Evolutionary conservation across 1,139 yeast species (phyloP).

Genomic region (Hyphopichia buzzinii): DNA sequence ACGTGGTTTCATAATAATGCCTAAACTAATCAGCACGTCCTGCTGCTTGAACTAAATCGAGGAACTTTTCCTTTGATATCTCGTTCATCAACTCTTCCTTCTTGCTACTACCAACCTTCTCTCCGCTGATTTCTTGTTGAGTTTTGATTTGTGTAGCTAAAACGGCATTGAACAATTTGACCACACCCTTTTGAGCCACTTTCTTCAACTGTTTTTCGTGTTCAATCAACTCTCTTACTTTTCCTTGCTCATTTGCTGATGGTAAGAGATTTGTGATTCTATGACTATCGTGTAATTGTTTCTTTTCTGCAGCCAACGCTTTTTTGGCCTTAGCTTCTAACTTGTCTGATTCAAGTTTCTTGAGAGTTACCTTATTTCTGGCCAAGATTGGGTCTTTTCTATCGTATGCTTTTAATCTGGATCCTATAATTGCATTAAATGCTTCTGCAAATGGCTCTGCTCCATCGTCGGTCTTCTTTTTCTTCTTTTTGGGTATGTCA

Average conservation of each 20-base stretch:
- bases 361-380: slow-evolving; percentile 64
- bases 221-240: slow-evolving; percentile 58
- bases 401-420: slow-evolving; percentile 84
- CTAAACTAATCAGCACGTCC: slow-evolving; percentile 44
- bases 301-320: slow-evolving; percentile 69
- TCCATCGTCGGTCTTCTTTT: slow-evolving; percentile 60
- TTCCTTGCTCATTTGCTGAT: slow-evolving; percentile 47
- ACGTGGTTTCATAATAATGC: too few species aligned
- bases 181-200: slow-evolving; percentile 92
- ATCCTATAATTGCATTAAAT: slow-evolving; percentile 76
- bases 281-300: slow-evolving; percentile 61
- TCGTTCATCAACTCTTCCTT: slow-evolving; percentile 71
- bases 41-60: slow-evolving; percentile 86
- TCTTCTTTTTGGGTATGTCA: slow-evolving; percentile 50
- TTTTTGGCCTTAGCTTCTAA: slow-evolving; percentile 82
- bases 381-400: slow-evolving; percentile 88
- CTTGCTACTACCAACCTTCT: slow-evolving; percentile 36
- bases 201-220: slow-evolving; percentile 74
- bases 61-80: slow-evolving; percentile 82
- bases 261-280: slow-evolving; percentile 71
- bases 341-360: slow-evolving; percentile 76
- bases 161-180: slow-evolving; percentile 86
- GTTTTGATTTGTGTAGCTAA: slow-evolving; percentile 77
- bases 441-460: slow-evolving; percentile 78
- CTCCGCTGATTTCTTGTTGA: slow-evolving; percentile 36